These are phyloP conservation scores for Diaporthe sp. DNA, from an alignment of 2,329 filamentous ascomycete genomes.

Conservation along the genomic window DNA sequence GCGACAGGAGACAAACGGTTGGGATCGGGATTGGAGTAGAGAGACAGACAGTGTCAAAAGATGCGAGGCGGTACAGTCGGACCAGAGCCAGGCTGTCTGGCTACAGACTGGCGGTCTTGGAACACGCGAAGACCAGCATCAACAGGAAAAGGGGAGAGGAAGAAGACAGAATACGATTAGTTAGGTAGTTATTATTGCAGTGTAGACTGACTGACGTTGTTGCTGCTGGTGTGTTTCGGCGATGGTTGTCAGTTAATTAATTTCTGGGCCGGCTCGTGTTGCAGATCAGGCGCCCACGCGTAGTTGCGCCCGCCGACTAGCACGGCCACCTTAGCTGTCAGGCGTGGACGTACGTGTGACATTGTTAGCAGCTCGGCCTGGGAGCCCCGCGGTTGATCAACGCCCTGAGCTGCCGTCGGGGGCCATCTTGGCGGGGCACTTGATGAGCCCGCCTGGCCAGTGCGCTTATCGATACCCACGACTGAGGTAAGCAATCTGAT, in stretches of 20 bases:
- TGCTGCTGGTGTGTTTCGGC: slow-evolving; percentile 7
- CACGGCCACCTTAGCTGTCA: background rate
- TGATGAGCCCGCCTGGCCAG: background rate
- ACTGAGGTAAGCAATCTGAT: slow-evolving; percentile 1
- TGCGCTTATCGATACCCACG: slow-evolving; percentile 9
- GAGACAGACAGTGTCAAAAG: background rate
- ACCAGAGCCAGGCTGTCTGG: slow-evolving; percentile 12
- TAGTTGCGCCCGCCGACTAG: slow-evolving; percentile 8
- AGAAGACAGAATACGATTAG: background rate
- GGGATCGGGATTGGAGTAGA: background rate
- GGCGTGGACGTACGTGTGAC: background rate
- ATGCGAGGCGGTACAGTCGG: background rate
- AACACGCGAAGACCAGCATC: background rate
- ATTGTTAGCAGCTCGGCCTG: background rate
- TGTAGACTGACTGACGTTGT: background rate
- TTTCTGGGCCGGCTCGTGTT: slow-evolving; percentile 27
- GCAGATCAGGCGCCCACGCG: slow-evolving; percentile 33
- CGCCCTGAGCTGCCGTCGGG: slow-evolving; percentile 1
- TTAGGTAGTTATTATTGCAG: background rate
- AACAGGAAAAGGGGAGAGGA: background rate
- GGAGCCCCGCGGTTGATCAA: slow-evolving; percentile 22
- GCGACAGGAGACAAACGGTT: slow-evolving; percentile 2
- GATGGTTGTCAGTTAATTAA: slow-evolving; percentile 30
- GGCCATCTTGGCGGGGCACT: slow-evolving; percentile 12
- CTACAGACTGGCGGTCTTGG: slow-evolving; percentile 20